A percentile compares a stretch with the other conserved stretches of the same genome.
phyloP scores from a whole-genome alignment of 768 basidiomycete species.

The Fistulinella prunicolor region DNA sequence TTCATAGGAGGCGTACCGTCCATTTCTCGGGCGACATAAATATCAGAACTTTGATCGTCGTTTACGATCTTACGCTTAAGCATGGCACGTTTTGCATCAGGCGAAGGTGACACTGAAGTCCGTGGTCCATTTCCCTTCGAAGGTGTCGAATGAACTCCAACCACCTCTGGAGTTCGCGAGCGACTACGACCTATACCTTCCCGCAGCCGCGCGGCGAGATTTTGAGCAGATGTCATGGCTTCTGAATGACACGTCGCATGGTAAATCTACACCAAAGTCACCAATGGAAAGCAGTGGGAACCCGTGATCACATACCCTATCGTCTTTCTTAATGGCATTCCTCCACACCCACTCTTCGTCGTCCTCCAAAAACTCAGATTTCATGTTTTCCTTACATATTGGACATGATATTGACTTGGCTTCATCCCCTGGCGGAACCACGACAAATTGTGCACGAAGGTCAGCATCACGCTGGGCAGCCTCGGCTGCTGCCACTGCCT shows the following conservation, averaged over 20 bases:
- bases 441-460: conserved; percentile 73
- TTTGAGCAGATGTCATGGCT: conserved; percentile 60
- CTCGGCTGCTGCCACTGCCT: conserved; percentile 59
- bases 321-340: conserved; percentile 84
- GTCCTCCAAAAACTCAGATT: conserved; percentile 90
- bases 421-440: conserved; percentile 88
- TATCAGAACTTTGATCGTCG: conserved; percentile 37
- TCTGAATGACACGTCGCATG: conserved; percentile 95
- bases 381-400: conserved; percentile 92
- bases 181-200: conserved; percentile 64
- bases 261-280: conserved; percentile 60
- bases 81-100: conserved; percentile 52
- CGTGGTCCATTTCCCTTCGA: conserved; percentile 31
- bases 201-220: conserved; percentile 64
- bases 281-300: not conserved
- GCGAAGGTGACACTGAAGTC: conserved; percentile 48
- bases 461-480: conserved; percentile 73
- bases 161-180: conserved; percentile 69
- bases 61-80: conserved; percentile 76
- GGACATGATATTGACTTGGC: conserved; percentile 84
- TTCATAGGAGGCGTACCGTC: conserved; percentile 64
- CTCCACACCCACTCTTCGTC: conserved; percentile 99
- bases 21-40: conserved; percentile 33
- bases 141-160: conserved; percentile 36
- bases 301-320: conserved; percentile 54